Evolutionary conservation across 805 yeast species (phyloP).

Genomic region (Metschnikowia lunata): DNA sequence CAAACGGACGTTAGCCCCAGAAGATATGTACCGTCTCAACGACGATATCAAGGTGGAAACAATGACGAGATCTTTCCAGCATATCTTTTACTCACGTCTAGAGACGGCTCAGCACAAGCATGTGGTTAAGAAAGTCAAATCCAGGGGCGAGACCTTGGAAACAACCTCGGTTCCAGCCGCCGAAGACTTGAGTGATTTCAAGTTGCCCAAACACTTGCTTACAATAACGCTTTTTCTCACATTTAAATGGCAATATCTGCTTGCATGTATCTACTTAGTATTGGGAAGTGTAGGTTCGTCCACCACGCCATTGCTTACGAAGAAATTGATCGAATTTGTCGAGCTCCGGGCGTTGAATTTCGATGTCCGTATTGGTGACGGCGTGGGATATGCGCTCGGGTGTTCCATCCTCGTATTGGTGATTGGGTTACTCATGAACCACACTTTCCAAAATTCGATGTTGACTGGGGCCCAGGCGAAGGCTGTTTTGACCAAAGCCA

Average conservation of each 20-base stretch:
- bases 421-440: conserved; percentile 44
- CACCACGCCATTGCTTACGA: conserved; percentile 33
- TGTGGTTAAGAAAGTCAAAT: conserved; percentile 23
- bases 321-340: conserved; percentile 35
- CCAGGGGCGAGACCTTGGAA: conserved; percentile 21
- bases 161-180: conserved; percentile 16
- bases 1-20: conserved; percentile 62
- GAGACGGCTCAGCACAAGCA: conserved; percentile 16
- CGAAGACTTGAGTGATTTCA: conserved; percentile 30
- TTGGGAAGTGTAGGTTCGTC: conserved; percentile 25
- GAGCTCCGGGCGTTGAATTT: conserved; percentile 24
- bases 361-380: conserved; percentile 26
- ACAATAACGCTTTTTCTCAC: conserved; percentile 25
- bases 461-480: conserved; percentile 67
- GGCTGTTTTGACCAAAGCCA: conserved; percentile 65
- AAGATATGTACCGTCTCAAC: conserved; percentile 48
- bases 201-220: conserved; percentile 22
- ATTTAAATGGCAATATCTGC: conserved; percentile 27
- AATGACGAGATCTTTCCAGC: conserved; percentile 26
- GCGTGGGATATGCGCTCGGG: conserved; percentile 41
- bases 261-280: conserved; percentile 20
- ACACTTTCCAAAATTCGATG: conserved; percentile 58
- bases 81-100: conserved; percentile 3
- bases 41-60: conserved; percentile 32
- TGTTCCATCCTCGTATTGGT: conserved; percentile 26